A percentile compares a stretch with the other conserved stretches of the same genome.
Evolutionary conservation across 2,329 filamentous ascomycete species (phyloP).

Genomic region (Sporothrix pseudoabietina): DNA sequence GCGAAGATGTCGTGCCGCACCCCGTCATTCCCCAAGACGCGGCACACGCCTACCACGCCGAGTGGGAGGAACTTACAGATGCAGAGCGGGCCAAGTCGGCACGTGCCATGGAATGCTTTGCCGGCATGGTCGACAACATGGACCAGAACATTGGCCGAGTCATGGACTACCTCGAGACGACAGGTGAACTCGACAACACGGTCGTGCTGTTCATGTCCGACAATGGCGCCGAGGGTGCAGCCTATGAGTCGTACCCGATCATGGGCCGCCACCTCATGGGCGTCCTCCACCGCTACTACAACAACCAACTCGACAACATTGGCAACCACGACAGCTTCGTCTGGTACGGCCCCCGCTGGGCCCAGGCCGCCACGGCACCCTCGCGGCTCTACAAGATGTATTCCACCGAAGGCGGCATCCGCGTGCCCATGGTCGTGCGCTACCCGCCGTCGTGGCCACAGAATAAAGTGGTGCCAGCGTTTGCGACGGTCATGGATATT

Average conservation of each 20-base stretch:
- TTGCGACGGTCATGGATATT: constrained; percentile 57
- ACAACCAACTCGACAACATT: constrained; percentile 60
- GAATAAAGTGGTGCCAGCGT: constrained; percentile 47
- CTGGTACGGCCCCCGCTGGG: constrained; percentile 62
- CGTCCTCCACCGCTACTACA: constrained; percentile 53
- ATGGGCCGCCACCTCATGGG: constrained; percentile 35
- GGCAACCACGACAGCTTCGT: constrained; percentile 57
- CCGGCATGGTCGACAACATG: constrained; percentile 65
- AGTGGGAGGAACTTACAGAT: constrained; percentile 51
- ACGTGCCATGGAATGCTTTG: constrained; percentile 63
- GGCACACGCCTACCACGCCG: constrained; percentile 38
- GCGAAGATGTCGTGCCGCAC: constrained; percentile 53
- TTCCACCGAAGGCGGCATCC: constrained; percentile 53
- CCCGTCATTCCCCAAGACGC: constrained; percentile 52
- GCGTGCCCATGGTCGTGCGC: constrained; percentile 53
- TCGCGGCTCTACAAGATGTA: constrained; percentile 42
- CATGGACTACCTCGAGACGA: constrained; percentile 56
- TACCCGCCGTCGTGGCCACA: constrained; percentile 37
- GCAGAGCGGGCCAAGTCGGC: constrained; percentile 52
- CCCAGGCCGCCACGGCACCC: constrained; percentile 42
- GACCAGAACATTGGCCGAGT: constrained; percentile 64
- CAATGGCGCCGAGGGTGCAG: constrained; percentile 32
- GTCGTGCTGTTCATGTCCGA: constrained; percentile 31
- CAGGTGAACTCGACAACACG: constrained; percentile 64
- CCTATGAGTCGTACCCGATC: constrained; percentile 32